A percentile compares a stretch with the other conserved stretches of the same genome.
Evolutionary conservation across 2,329 filamentous ascomycete species (phyloP).

Genomic region (Xylariomycetidae sp.): DNA sequence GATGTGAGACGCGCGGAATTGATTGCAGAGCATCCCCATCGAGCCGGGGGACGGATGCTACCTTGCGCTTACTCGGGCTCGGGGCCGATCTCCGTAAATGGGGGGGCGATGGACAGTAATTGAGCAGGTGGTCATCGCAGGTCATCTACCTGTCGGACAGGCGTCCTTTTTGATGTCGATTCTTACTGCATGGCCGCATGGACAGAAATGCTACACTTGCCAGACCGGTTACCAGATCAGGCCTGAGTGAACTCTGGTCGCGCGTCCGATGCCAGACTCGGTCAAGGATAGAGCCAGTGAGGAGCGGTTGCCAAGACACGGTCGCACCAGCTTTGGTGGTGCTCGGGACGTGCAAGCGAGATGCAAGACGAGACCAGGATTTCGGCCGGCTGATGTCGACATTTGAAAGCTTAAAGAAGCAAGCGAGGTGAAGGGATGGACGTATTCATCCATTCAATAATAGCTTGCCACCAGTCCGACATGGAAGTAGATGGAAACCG

Average conservation of each 20-base stretch:
- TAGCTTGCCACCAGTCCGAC: no score
- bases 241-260: no score
- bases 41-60: conserved; percentile 14
- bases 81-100: conserved; percentile 18
- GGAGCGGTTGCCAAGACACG: conserved; percentile 17
- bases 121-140: no score
- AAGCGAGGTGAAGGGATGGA: no score
- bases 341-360: conserved; percentile 24
- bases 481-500: no score
- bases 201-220: conserved; percentile 17
- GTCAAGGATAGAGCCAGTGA: conserved; percentile 15
- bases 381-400: conserved; percentile 2
- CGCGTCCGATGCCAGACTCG: conserved; percentile 18
- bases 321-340: conserved; percentile 15
- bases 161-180: no score
- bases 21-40: conserved; percentile 9
- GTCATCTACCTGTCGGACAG: no score
- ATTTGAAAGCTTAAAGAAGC: no score
- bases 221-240: conserved; percentile 22
- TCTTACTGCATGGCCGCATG: no score
- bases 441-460: no score
- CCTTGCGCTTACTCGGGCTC: conserved; percentile 16
- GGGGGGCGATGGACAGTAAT: no score
- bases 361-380: conserved; percentile 12
- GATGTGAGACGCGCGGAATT: conserved; percentile 19